These are phyloP conservation scores for Fusarium sp. DNA, from an alignment of 2,329 filamentous ascomycete genomes.

Conservation along the genomic window DNA sequence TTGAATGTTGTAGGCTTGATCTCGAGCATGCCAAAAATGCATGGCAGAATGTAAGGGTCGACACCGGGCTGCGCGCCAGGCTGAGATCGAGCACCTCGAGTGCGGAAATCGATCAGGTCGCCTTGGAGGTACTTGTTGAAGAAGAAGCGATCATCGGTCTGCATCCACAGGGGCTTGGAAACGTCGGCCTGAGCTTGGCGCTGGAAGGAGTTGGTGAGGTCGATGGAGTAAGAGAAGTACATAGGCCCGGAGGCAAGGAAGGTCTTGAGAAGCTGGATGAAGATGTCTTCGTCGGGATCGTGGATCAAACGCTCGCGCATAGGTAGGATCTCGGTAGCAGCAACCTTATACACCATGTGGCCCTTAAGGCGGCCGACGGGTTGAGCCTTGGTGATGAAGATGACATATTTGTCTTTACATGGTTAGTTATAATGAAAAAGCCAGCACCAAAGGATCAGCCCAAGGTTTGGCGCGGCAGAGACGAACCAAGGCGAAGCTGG, in stretches of 20 bases:
- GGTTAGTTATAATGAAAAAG: slow-evolving; percentile 40
- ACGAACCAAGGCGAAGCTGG: slow-evolving; percentile 87
- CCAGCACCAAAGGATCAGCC: slow-evolving; percentile 17
- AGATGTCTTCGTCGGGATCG: slow-evolving; percentile 94
- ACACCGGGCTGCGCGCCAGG: slow-evolving; percentile 78
- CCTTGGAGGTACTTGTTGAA: slow-evolving; percentile 96
- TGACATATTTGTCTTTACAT: slow-evolving; percentile 86
- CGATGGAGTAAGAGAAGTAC: slow-evolving; percentile 98
- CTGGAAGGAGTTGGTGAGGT: slow-evolving; percentile 97
- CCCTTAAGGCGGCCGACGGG: slow-evolving; percentile 92
- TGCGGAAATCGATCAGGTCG: slow-evolving; percentile 91
- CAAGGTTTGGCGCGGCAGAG: slow-evolving; percentile 30
- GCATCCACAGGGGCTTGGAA: slow-evolving; percentile 84
- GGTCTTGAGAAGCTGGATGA: slow-evolving; percentile 83
- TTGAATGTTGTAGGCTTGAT: slow-evolving; percentile 90
- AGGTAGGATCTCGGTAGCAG: slow-evolving; percentile 91
- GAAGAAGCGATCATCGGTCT: slow-evolving; percentile 97
- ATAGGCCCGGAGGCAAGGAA: slow-evolving; percentile 88
- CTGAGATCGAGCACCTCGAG: slow-evolving; percentile 71
- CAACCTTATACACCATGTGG: slow-evolving; percentile 95
- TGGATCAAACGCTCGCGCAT: slow-evolving; percentile 92
- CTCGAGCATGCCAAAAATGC: slow-evolving; percentile 96
- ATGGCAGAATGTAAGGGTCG: slow-evolving; percentile 93
- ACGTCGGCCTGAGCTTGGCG: slow-evolving; percentile 84
- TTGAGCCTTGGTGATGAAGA: slow-evolving; percentile 94